Evolutionary conservation across 2,329 filamentous ascomycete genomes (phyloP), one percentile per base, ranked within the genome.

Genomic region (Microdochium paspali): DNA sequence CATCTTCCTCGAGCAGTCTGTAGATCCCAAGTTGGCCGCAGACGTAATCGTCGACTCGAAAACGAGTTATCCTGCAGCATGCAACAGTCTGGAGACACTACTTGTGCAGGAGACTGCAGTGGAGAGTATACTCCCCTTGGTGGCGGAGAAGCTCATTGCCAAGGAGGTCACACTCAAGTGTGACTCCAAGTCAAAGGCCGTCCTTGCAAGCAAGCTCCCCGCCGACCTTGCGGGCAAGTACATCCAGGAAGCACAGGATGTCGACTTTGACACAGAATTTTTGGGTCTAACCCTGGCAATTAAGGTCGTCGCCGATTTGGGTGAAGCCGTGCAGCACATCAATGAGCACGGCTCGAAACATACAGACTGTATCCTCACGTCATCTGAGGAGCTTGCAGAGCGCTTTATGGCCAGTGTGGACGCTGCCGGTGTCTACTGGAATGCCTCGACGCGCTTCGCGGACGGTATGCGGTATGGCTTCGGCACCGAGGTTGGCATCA

Each of bases 381-480:
- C 79, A 4, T 80, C 82, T 24, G 65, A 72, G 44, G 71, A 74
- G 10, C 72, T 80, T 26, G 91, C 93, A 4, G 84, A 94, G 59
- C 72, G 73, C 45, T 98, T 97, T 72, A 87, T 94, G 79, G 79
- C 80, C 42, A 80, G 80, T 49, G 80, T 97, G 45, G 93, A 97
- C 68, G 88, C 89, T 24, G 86, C 90, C 0, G 91, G 90, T 46
- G 90, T 91, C 18, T 98, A 95, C 74, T 96, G 91, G 90, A 98
- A 98, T 64, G 87, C 90, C 7, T 94, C 88, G 23, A 95, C 89
- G 9, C 80, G 93, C 45, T 91, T 98, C 69, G 90, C 90, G 5
- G 93, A 98, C 64, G 93, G 93, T 7, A 96, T 95, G 86, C 79
- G 93, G 39, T 97, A 94, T 64, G 93, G 93, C 7, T 98, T 98